Conservation (phyloP, 441 rosid species). For the Euphorbia celastroides region DNA sequence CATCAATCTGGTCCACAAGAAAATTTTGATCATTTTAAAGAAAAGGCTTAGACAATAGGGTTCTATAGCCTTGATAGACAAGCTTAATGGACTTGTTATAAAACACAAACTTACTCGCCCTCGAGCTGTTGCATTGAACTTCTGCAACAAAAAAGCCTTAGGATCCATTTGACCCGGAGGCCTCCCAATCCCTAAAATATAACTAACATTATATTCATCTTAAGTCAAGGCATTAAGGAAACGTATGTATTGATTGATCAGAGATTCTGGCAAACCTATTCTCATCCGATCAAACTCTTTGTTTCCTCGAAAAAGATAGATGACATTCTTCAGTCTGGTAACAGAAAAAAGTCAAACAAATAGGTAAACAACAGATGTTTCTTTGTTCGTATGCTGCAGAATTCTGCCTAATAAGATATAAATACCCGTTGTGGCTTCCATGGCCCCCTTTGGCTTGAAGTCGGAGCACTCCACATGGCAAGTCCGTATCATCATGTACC, state of each 20-base stretch:
- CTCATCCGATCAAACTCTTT: conserved; percentile 81
- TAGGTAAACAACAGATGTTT: neutral
- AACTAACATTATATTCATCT: neutral
- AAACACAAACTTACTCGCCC: conserved; percentile 45
- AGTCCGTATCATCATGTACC: conserved; percentile 79
- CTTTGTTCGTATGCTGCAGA: neutral
- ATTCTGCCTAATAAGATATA: neutral
- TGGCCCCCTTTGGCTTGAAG: conserved; percentile 81
- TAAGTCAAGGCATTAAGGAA: neutral
- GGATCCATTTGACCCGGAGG: conserved; percentile 99
- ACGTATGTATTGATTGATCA: neutral
- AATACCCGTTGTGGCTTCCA: conserved; percentile 80
- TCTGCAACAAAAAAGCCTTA: conserved; percentile 84
- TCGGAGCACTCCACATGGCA: conserved; percentile 92
- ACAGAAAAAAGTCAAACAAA: conserved; percentile 1
- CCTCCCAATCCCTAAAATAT: conserved; percentile 57
- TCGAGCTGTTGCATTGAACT: conserved; percentile 54
- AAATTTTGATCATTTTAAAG: neutral
- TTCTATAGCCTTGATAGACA: neutral
- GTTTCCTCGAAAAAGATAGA: conserved; percentile 66
- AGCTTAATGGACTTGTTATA: neutral
- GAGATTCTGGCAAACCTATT: conserved; percentile 46
- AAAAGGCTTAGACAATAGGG: neutral
- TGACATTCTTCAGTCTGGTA: conserved; percentile 65
- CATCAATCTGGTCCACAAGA: conserved; percentile 44